Percentiles rank a stretch among this genome's conserved stretches.
phyloP scores from a whole-genome alignment of 495 filamentous ascomycete genomes.

The Pyrenula aspistea region DNA sequence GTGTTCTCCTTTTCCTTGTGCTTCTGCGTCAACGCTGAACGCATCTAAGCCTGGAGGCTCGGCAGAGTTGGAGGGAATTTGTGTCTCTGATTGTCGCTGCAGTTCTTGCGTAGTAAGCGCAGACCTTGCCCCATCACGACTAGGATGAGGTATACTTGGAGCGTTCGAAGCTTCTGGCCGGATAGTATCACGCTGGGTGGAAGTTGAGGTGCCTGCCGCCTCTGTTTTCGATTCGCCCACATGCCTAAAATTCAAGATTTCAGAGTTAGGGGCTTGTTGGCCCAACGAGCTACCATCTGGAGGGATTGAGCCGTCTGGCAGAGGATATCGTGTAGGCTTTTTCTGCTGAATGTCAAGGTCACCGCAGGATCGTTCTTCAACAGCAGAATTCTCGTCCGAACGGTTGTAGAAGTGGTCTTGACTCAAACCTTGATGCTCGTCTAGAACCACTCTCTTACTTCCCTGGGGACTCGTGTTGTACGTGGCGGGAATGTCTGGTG shows the following conservation, averaged over 20 bases:
- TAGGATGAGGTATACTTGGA: constrained; percentile 16
- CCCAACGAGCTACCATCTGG: constrained; percentile 8
- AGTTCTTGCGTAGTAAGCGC: constrained; percentile 5
- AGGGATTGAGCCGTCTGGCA: constrained; percentile 33
- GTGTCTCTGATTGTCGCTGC: constrained; percentile 41
- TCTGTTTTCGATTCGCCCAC: neutral
- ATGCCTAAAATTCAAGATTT: constrained; percentile 10
- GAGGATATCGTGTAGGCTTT: constrained; percentile 20
- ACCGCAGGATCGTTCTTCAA: constrained; percentile 12
- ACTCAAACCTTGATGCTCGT: constrained; percentile 18
- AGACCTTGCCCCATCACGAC: neutral
- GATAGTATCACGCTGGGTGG: constrained; percentile 3
- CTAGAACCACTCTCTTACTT: neutral
- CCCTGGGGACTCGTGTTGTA: constrained; percentile 1
- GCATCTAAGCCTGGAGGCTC: constrained; percentile 20
- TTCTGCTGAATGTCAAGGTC: constrained; percentile 29
- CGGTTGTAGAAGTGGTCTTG: constrained; percentile 31
- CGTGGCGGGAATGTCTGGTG: constrained; percentile 10
- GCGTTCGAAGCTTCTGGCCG: constrained; percentile 15
- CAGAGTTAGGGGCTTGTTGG: constrained; percentile 6
- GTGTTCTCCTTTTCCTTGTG: constrained; percentile 1
- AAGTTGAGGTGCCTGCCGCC: neutral
- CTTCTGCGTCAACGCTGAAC: constrained; percentile 11
- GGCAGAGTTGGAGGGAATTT: constrained; percentile 37
- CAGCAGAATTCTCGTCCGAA: constrained; percentile 16